These are phyloP conservation scores for Endoconidiophora polonica DNA, from an alignment of 2,329 filamentous ascomycete species.

Conservation along the genomic window DNA sequence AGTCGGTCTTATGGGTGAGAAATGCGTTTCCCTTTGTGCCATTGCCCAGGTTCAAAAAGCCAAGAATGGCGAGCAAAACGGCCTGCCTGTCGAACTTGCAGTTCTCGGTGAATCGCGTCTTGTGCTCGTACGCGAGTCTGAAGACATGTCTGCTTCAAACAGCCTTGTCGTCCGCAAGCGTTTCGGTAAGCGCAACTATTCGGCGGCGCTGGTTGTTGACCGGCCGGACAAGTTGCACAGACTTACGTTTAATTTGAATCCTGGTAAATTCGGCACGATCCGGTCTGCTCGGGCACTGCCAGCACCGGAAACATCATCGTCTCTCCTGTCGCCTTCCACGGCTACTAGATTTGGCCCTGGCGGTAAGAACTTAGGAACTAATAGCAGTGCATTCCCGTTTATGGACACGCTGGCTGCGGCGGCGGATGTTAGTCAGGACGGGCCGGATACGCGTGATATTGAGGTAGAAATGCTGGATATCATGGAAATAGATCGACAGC, in stretches of 20 bases:
- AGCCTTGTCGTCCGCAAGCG: slow-evolving; percentile 21
- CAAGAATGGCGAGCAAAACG: slow-evolving; percentile 18
- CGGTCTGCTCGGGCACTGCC: slow-evolving; percentile 16
- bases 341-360: neutral
- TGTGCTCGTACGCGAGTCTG: slow-evolving; percentile 36
- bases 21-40: slow-evolving; percentile 34
- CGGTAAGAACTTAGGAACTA: neutral
- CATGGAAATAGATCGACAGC: slow-evolving; percentile 45
- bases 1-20: slow-evolving; percentile 38
- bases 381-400: slow-evolving; percentile 21
- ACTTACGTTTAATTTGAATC: slow-evolving; percentile 34
- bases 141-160: slow-evolving; percentile 26
- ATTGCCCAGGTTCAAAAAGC: slow-evolving; percentile 23
- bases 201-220: slow-evolving; percentile 35
- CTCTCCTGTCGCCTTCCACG: slow-evolving; percentile 8
- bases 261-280: slow-evolving; percentile 25
- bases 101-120: slow-evolving; percentile 39
- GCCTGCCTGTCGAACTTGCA: slow-evolving; percentile 35
- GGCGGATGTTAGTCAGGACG: slow-evolving; percentile 33
- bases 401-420: slow-evolving; percentile 33
- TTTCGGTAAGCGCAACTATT: slow-evolving; percentile 20
- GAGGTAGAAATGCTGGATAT: slow-evolving; percentile 48
- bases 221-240: slow-evolving; percentile 25
- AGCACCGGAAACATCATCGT: slow-evolving; percentile 18
- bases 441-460: slow-evolving; percentile 27